Evolutionary conservation across 805 yeast species (phyloP).

Genomic region (Ogataea henricii): DNA sequence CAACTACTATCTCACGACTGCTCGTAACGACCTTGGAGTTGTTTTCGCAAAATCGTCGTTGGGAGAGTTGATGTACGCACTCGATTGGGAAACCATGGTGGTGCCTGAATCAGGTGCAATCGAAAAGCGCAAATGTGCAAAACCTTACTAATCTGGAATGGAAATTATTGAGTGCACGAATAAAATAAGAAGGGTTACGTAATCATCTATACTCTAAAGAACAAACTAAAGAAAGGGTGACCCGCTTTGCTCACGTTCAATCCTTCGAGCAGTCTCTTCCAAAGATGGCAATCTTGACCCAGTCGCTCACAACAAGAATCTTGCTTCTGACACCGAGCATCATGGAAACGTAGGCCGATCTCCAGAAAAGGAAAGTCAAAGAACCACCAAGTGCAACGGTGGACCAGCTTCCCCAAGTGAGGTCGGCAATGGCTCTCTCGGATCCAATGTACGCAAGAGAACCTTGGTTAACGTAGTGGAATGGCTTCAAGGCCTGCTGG

Average conservation of each 20-base stretch:
- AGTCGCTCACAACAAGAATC: conserved; percentile 79
- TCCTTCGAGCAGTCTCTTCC: conserved; percentile 94
- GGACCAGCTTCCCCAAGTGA: conserved; percentile 77
- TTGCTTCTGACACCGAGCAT: conserved; percentile 85
- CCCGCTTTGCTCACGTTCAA: conserved; percentile 32
- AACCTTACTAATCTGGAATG: conserved; percentile 47
- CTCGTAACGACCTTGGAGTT: conserved; percentile 90
- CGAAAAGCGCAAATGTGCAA: conserved; percentile 89
- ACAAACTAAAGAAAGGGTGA: neutral
- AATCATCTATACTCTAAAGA: neutral
- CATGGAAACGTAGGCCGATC: conserved; percentile 90
- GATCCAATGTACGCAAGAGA: conserved; percentile 90
- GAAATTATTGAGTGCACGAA: neutral
- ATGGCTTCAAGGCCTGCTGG: conserved; percentile 51
- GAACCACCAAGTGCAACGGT: conserved; percentile 81
- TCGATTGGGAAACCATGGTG: conserved; percentile 96
- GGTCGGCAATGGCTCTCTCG: conserved; percentile 90
- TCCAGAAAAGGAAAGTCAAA: conserved; percentile 89
- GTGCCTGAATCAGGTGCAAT: conserved; percentile 70
- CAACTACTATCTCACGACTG: conserved; percentile 86
- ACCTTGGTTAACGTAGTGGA: conserved; percentile 84
- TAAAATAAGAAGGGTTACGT: conserved; percentile 1
- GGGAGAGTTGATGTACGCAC: conserved; percentile 80
- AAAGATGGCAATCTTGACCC: conserved; percentile 82
- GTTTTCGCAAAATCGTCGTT: conserved; percentile 76